Evolutionary conservation across 768 basidiomycete species (phyloP), one percentile per base, ranked within the genome.

Genomic region (Mycena olivaceomarginata): DNA sequence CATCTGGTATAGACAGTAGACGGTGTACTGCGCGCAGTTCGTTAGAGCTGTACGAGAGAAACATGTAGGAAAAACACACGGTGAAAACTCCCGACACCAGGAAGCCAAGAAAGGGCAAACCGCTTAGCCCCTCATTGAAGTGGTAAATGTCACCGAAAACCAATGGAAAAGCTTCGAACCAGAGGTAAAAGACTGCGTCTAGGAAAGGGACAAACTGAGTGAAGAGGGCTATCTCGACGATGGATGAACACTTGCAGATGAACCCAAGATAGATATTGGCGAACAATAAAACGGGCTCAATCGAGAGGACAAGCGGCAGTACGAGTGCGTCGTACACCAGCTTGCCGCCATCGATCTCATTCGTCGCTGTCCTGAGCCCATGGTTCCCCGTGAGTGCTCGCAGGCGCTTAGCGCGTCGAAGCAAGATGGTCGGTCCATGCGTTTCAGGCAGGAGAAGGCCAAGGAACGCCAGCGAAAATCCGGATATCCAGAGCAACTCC

Each of bases 131-230:
- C n/a, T 82, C 79, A 48, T 79, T 82, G 82, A 85, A 86, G 18
- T 82, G 81, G 59, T 85, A 85, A 68, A 83, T 82, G 22, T 76
- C 84, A 66, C 77, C 67, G 76, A 85, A 86, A 18, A 86, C 85
- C 65, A 85, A 59, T 0, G 82, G 81, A 71, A 86, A 86, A 2
- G 84, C 83, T 70, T 85, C 83, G 67, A 85, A 85, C 84, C 83
- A 86, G 31, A 85, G 78, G 77, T 84, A 84, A n/a, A 84, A 80
- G 40, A 85, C 67, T 16, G 81, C 84, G 73, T 85, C 79, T 77
- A 18, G 7, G 7, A 1, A 56, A 16, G 6, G 39, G 20, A 22
- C 39, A 16, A 31, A 31, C 31, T 31, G 31, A 31, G 31, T 51
- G 51, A n/a, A 11, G 9, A 20, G 5, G 6, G 51, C 31, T 53